Conservation (phyloP, 1,284 basidiomycete species). For the Leccinum huronense region DNA sequence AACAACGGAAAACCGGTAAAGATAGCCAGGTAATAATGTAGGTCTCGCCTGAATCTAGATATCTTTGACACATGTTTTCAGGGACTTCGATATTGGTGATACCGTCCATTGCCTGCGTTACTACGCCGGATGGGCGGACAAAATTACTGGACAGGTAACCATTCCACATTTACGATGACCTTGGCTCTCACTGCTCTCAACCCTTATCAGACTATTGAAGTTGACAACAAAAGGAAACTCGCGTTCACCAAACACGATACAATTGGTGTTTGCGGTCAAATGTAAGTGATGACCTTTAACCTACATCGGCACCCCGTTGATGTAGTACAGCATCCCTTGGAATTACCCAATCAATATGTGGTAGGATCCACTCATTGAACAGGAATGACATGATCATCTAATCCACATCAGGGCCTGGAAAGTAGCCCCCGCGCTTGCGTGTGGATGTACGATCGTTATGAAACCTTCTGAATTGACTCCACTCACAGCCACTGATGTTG, state of each 20-base stretch:
- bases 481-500: slow-evolving; percentile 78
- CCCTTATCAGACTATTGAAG: slow-evolving; percentile 66
- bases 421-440: slow-evolving; percentile 85
- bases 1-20: slow-evolving; percentile 86
- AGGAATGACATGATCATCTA: slow-evolving; percentile 10
- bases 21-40: slow-evolving; percentile 55
- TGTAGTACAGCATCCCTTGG: slow-evolving; percentile 70
- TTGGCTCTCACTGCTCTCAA: slow-evolving; percentile 3
- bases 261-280: slow-evolving; percentile 90
- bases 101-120: slow-evolving; percentile 81
- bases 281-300: slow-evolving; percentile 47
- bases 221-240: slow-evolving; percentile 76
- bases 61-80: slow-evolving; percentile 32
- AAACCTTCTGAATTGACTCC: slow-evolving; percentile 93
- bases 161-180: neutral
- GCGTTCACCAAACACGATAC: slow-evolving; percentile 91
- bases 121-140: slow-evolving; percentile 71
- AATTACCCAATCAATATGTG: slow-evolving; percentile 94
- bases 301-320: slow-evolving; percentile 11
- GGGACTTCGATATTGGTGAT: slow-evolving; percentile 84
- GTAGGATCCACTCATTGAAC: slow-evolving; percentile 36
- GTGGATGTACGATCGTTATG: slow-evolving; percentile 86
- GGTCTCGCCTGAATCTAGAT: neutral
- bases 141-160: slow-evolving; percentile 64
- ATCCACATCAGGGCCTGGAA: slow-evolving; percentile 76